These are phyloP conservation scores for Botryobasidium botryosum DNA, from an alignment of 768 basidiomycete species.

Conservation along the genomic window DNA sequence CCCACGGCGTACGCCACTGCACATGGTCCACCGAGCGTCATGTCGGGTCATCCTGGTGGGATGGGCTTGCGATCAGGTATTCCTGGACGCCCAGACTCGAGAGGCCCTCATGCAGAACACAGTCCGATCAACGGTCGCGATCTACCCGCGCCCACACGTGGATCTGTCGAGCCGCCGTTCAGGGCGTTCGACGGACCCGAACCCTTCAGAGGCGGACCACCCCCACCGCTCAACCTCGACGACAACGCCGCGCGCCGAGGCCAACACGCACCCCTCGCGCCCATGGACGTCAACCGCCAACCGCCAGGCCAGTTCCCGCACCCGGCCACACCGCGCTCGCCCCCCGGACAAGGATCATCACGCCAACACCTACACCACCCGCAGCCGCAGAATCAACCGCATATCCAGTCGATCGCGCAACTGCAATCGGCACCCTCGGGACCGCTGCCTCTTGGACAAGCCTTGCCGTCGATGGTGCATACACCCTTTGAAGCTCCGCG, in stretches of 20 bases:
- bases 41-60: background rate
- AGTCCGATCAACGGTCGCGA: slow-evolving; percentile 32
- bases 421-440: slow-evolving; percentile 21
- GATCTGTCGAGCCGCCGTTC: slow-evolving; percentile 29
- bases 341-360: slow-evolving; percentile 25
- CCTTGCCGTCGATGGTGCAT: background rate
- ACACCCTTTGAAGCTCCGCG: background rate
- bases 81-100: background rate
- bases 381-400: slow-evolving; percentile 37
- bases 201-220: slow-evolving; percentile 70
- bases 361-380: slow-evolving; percentile 51
- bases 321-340: slow-evolving; percentile 24
- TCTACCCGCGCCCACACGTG: slow-evolving; percentile 25
- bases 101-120: background rate
- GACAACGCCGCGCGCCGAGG: slow-evolving; percentile 23
- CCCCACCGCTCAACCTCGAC: slow-evolving; percentile 65
- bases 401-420: slow-evolving; percentile 14
- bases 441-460: slow-evolving; percentile 2
- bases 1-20: slow-evolving; percentile 70
- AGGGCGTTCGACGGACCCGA: slow-evolving; percentile 35
- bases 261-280: slow-evolving; percentile 53
- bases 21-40: slow-evolving; percentile 13
- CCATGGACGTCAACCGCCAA: slow-evolving; percentile 58
- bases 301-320: slow-evolving; percentile 21
- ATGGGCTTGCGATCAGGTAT: background rate